Conservation (phyloP, 2,329 filamentous ascomycete species). For the Aureobasidium sp. region DNA sequence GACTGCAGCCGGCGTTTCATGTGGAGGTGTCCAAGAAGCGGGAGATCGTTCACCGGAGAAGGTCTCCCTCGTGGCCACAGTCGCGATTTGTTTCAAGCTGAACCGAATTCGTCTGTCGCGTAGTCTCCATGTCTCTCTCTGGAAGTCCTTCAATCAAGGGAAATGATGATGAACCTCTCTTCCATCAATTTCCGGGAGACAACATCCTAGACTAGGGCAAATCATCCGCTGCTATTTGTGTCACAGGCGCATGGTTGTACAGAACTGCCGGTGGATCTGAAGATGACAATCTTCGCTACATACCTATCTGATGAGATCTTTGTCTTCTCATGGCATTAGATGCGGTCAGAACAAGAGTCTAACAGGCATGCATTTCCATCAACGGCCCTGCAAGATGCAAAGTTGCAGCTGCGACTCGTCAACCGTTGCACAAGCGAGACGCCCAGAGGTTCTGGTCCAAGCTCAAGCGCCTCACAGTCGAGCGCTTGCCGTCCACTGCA, state of each 20-base stretch:
- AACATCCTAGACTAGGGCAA: neutral
- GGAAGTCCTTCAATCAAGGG: conserved; percentile 3
- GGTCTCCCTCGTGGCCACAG: neutral
- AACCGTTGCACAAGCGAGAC: conserved; percentile 4
- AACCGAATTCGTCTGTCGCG: neutral
- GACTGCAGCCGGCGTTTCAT: conserved; percentile 13
- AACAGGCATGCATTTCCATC: conserved; percentile 6
- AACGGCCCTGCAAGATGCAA: neutral
- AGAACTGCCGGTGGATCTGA: neutral
- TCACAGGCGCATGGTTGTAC: neutral
- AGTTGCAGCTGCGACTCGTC: neutral
- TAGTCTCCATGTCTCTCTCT: conserved; percentile 6
- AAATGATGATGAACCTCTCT: conserved; percentile 4
- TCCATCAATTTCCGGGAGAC: neutral
- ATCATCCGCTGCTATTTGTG: conserved; percentile 11
- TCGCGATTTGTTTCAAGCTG: conserved; percentile 5
- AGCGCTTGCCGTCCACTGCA: neutral
- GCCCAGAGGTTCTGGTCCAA: neutral
- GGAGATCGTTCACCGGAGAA: conserved; percentile 8
- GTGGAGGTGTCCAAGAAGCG: conserved; percentile 4
- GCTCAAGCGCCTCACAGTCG: neutral
- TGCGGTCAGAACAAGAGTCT: conserved; percentile 2
- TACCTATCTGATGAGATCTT: neutral
- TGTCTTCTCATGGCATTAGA: neutral
- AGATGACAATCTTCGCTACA: neutral